Evolutionary conservation across 108 stramenopile genomes (phyloP).

Genomic region (Conticribra guillardii): DNA sequence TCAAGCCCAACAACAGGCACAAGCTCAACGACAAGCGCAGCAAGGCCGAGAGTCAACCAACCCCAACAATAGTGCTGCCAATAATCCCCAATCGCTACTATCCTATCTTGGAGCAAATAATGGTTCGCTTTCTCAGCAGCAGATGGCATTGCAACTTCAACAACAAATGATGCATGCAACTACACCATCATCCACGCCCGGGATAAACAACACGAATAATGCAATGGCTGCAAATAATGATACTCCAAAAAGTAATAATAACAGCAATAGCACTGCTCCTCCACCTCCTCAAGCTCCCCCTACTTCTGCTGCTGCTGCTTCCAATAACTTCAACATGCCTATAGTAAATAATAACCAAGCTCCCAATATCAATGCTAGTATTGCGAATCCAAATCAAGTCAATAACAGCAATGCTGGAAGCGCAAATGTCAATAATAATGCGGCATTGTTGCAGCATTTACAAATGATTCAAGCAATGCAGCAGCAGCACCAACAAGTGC

Average conservation of each 20-base stretch:
- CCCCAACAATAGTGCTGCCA: no score
- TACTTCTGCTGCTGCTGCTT: background rate
- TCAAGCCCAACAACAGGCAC: constrained; percentile 16
- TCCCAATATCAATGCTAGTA: no score
- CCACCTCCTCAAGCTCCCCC: background rate
- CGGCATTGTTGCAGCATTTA: constrained; percentile 14
- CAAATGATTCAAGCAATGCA: constrained; percentile 4
- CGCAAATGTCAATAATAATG: background rate
- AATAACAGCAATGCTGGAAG: background rate
- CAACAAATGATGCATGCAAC: background rate
- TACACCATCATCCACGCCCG: background rate
- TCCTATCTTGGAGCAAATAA: no score
- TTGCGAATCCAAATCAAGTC: no score
- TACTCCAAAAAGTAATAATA: no score
- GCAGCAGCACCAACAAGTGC: background rate
- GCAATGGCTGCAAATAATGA: no score
- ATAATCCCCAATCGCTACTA: background rate
- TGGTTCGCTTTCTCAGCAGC: background rate
- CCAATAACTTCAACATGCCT: background rate
- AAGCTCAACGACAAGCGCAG: constrained; percentile 13
- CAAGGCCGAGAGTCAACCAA: background rate
- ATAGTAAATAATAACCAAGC: background rate
- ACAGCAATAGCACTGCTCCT: no score
- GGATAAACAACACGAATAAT: background rate
- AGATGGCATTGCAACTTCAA: background rate